Evolutionary conservation across 345 rosid genomes (phyloP).

Genomic region (Syzygium aqueum): DNA sequence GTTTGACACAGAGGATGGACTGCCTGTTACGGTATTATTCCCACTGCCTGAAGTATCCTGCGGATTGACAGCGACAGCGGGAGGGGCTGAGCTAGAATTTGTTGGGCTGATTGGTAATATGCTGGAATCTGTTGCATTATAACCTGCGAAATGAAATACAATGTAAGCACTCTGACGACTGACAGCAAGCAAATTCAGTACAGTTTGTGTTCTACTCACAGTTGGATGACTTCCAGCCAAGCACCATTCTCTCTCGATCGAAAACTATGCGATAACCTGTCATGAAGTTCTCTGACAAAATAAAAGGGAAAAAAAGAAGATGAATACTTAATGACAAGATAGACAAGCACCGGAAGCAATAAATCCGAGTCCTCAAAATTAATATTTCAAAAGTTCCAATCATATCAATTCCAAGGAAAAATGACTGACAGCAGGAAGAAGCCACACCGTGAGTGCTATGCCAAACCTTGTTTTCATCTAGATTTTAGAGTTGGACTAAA

Average conservation of each 20-base stretch:
- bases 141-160: constrained; percentile 25
- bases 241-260: constrained; percentile 53
- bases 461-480: background rate
- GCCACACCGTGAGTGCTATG: background rate
- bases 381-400: background rate
- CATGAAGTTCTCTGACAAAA: constrained; percentile 74
- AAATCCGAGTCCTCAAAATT: background rate
- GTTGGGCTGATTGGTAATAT: constrained; percentile 27
- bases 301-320: background rate
- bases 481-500: background rate
- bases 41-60: constrained; percentile 40
- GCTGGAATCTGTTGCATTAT: constrained; percentile 16
- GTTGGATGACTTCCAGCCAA: constrained; percentile 70
- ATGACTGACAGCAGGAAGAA: background rate
- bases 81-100: constrained; percentile 33
- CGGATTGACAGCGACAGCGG: constrained; percentile 50
- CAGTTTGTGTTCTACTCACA: constrained; percentile 37
- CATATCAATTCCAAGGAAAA: background rate
- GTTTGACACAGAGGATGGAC: constrained; percentile 12
- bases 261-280: constrained; percentile 64
- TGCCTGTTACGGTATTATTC: constrained; percentile 5
- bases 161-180: background rate
- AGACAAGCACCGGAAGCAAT: background rate
- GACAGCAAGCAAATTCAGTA: background rate
- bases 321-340: background rate